Evolutionary conservation across 2,329 filamentous ascomycete species (phyloP).

Genomic region (Diaporthe humulicola): DNA sequence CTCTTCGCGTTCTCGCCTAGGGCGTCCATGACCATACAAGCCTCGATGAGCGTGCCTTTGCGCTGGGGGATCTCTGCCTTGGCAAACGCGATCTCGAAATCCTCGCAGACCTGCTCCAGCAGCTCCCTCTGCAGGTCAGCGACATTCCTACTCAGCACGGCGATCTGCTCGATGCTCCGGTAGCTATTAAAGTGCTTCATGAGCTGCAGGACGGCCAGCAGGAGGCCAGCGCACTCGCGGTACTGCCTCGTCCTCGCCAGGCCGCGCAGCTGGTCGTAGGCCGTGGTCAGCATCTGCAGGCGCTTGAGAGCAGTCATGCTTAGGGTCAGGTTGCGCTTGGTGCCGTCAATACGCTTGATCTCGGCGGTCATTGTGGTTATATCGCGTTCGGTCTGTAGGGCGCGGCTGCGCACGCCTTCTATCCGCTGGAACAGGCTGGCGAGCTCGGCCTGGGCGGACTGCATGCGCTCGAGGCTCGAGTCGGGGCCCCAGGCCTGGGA

Average conservation of each 20-base stretch:
- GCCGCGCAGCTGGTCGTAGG: conserved; percentile 94
- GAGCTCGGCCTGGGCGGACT: conserved; percentile 90
- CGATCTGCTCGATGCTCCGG: conserved; percentile 97
- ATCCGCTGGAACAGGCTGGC: conserved; percentile 94
- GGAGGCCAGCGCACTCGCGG: conserved; percentile 90
- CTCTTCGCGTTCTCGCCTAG: conserved; percentile 88
- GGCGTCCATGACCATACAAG: conserved; percentile 94
- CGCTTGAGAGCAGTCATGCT: conserved; percentile 98
- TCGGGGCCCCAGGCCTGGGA: conserved; percentile 87
- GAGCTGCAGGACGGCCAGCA: conserved; percentile 95
- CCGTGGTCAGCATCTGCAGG: conserved; percentile 97
- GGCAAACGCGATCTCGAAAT: conserved; percentile 95
- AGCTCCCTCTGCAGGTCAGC: conserved; percentile 93
- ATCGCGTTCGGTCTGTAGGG: conserved; percentile 91
- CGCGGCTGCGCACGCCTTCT: conserved; percentile 89
- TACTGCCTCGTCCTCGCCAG: conserved; percentile 91
- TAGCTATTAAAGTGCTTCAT: conserved; percentile 99
- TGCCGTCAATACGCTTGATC: conserved; percentile 96
- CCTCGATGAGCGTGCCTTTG: conserved; percentile 82
- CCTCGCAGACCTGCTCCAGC: conserved; percentile 97
- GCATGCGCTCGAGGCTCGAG: conserved; percentile 91
- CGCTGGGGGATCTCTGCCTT: conserved; percentile 84
- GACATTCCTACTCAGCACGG: conserved; percentile 90
- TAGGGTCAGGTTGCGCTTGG: conserved; percentile 94
- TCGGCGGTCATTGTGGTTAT: conserved; percentile 99